Conservation (phyloP, 2,329 filamentous ascomycete species). For the Diaporthe sp. region DNA sequence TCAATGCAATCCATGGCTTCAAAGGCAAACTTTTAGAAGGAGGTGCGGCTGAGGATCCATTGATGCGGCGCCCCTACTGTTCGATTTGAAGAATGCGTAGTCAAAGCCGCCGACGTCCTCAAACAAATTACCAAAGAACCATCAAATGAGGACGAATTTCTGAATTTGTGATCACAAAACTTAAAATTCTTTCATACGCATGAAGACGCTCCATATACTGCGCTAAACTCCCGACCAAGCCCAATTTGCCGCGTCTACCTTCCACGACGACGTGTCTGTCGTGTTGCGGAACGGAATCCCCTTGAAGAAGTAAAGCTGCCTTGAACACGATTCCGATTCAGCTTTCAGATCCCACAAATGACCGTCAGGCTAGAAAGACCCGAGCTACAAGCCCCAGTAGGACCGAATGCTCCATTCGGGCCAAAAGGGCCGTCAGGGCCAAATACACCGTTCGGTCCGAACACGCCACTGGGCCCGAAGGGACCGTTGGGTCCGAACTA, state of each 20-base stretch:
- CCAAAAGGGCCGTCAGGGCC: neutral
- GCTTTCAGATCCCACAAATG: neutral
- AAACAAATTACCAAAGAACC: neutral
- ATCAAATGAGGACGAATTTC: no score
- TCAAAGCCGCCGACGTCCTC: neutral
- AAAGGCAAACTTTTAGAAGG: neutral
- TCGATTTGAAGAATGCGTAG: neutral
- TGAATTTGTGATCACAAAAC: no score
- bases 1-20: neutral
- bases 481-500: neutral
- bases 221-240: neutral
- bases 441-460: neutral
- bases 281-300: neutral
- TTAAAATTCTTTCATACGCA: no score
- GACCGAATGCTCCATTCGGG: neutral
- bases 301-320: neutral
- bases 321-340: fast-evolving
- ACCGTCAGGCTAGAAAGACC: neutral
- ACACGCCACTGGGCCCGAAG: neutral
- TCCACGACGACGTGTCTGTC: no score
- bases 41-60: neutral
- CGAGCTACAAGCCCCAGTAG: neutral
- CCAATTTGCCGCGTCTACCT: neutral
- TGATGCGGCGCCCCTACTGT: neutral
- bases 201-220: neutral